Conservation (phyloP, 192 early-diverging fungal species). For the Gaertneriomyces semiglobifer region DNA sequence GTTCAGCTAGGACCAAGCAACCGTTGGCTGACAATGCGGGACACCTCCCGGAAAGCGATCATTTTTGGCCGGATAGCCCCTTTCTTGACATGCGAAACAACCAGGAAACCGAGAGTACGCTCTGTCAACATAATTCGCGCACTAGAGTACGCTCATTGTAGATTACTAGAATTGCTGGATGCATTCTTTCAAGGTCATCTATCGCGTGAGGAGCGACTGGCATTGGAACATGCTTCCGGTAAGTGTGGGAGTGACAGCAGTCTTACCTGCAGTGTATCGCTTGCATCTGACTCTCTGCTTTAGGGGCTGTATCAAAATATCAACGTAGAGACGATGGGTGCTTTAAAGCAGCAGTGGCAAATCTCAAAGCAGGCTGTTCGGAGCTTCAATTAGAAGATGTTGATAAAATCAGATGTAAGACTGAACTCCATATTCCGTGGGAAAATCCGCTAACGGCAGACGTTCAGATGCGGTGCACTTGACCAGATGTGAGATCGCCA, state of each 20-base stretch:
- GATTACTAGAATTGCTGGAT: conserved; percentile 11
- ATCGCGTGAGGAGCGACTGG: conserved; percentile 16
- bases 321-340: conserved; percentile 15
- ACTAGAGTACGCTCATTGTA: no score
- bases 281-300: neutral
- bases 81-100: no score
- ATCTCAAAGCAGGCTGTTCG: conserved; percentile 14
- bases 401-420: conserved; percentile 23
- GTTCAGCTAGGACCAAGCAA: neutral
- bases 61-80: no score
- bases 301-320: conserved; percentile 11
- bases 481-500: conserved; percentile 25
- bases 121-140: no score
- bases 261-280: no score
- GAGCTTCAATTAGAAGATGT: conserved; percentile 5
- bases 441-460: neutral
- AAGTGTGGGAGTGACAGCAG: neutral
- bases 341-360: conserved; percentile 15
- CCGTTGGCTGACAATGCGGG: neutral
- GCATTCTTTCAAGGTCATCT: conserved; percentile 18
- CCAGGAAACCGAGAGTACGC: no score
- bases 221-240: conserved; percentile 20
- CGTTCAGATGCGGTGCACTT: conserved; percentile 20
- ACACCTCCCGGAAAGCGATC: no score
- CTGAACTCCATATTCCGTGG: neutral